These are phyloP conservation scores for Jatropha multifida DNA, from an alignment of 441 rosid genomes.

Conservation along the genomic window DNA sequence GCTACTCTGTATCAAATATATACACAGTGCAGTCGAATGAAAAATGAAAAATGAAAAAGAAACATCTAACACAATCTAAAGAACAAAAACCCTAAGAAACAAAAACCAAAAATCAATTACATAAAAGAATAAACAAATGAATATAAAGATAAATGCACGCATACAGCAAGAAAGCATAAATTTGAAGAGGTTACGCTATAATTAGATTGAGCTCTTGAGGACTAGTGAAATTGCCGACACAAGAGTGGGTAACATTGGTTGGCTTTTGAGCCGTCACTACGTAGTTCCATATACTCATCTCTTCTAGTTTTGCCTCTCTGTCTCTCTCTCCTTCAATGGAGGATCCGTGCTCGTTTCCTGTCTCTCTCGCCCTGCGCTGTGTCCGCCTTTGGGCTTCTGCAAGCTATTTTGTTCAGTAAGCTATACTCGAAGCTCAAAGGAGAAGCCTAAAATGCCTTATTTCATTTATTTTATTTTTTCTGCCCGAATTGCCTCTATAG, in stretches of 20 bases:
- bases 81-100: slow-evolving; percentile 17
- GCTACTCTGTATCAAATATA: no score
- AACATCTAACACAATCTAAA: neutral
- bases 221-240: slow-evolving; percentile 97
- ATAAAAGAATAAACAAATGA: neutral
- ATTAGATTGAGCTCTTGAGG: slow-evolving; percentile 97
- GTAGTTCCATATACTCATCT: slow-evolving; percentile 94
- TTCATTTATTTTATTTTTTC: no score
- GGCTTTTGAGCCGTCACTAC: slow-evolving; percentile 99
- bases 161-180: neutral
- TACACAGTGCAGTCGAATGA: neutral
- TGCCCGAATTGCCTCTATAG: no score
- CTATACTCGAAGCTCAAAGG: neutral
- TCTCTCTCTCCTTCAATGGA: neutral
- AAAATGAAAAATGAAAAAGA: neutral
- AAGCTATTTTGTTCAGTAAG: neutral
- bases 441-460: neutral
- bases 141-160: neutral
- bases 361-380: neutral
- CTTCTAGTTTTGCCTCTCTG: neutral
- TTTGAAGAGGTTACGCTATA: slow-evolving; percentile 51
- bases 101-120: neutral
- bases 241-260: slow-evolving; percentile 91
- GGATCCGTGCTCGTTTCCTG: neutral
- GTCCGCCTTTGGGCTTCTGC: neutral